Evolutionary conservation across 2,329 filamentous ascomycete species (phyloP), one percentile per base, ranked within the genome.

Genomic region (Exserohilum turcica): DNA sequence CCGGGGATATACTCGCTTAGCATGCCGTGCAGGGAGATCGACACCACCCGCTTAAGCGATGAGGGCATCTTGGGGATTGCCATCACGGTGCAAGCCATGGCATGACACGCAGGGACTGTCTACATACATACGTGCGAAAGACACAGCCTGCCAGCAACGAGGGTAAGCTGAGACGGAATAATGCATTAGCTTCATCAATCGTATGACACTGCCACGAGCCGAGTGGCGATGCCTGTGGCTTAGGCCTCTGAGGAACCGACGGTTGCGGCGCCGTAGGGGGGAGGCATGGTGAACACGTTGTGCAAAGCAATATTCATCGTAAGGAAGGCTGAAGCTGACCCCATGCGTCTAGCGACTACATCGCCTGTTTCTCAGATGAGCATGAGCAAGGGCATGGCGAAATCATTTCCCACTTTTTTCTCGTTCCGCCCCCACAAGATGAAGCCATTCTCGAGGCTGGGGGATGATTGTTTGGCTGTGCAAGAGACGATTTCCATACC

Each of bases 101-200:
- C 31, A 33, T 35, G 42, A 35, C 42, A 44, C 31, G 42, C 42
- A 44, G 42, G 31, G 19, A 44, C 42, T 9, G 31, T 32, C 19
- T 19, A n/a, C 33, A 19, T 35, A 31, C 16, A 18, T 19, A n/a
- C 33, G 31, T 35, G 42, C 16, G 31, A 24, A 35, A 27, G 13
- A 16, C 15, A 35, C n/a, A 33, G 12, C 18, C 8, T 44, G 8
- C 12, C 40, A 35, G 42, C 4, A 24, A 16, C 13, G 42, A 44
- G n/a, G 29, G 15, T 21, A 33, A 44, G 42, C 42, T 44, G 42
- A 35, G 42, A 35, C 31, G 31, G 27, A 27, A 19, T 18, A 9
- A 44, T 35, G 42, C 42, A 35, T 44, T 44, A 44, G 42, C 31
- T 28, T 35, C 29, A 16, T 9, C 3, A 12, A 19, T 18, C 5